A percentile compares a stretch with the other conserved stretches of the same genome.
Conservation (phyloP, 345 rosid genomes). For the Hibiscus mutabilis region DNA sequence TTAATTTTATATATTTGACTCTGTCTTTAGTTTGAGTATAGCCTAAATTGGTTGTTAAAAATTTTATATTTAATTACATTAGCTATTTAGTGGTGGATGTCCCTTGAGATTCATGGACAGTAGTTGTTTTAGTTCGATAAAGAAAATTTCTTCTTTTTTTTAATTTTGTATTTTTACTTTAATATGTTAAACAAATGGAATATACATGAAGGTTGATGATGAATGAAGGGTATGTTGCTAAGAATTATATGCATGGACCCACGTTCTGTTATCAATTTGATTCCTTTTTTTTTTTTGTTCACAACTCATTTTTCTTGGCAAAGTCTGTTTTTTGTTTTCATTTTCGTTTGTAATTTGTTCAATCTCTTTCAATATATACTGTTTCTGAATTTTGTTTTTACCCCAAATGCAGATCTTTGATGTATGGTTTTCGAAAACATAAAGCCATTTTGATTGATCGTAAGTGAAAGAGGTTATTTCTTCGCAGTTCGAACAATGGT, state of each 20-base stretch:
- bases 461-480: background rate
- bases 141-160: background rate
- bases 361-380: background rate
- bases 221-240: no score
- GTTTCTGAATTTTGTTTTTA: background rate
- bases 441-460: background rate
- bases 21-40: background rate
- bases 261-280: background rate
- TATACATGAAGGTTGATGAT: no score
- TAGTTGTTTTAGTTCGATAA: no score
- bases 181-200: background rate
- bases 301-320: background rate
- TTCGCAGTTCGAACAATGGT: background rate
- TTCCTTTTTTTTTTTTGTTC: no score
- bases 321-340: background rate
- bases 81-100: constrained; percentile 14
- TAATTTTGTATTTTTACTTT: background rate
- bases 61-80: background rate
- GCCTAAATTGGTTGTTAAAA: background rate
- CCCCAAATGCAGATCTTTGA: background rate
- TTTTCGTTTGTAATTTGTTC: background rate
- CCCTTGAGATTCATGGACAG: background rate
- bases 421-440: background rate
- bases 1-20: background rate
- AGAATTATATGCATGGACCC: background rate